These are phyloP conservation scores for Cyberlindnera euphorbiiphila DNA, from an alignment of 805 yeast species.

Conservation along the genomic window DNA sequence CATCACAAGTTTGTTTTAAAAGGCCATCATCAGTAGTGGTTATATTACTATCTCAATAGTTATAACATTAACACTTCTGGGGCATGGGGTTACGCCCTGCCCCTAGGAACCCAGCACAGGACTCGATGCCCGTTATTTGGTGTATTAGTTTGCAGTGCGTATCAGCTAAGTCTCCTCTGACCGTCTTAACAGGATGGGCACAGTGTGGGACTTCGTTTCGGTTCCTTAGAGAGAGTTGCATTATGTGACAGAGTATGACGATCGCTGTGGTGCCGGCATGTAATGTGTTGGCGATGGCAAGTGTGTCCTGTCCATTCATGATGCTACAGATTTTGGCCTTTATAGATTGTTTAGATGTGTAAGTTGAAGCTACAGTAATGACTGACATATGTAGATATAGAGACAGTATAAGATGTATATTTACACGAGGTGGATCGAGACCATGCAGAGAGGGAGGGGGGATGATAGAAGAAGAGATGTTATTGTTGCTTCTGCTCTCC, in stretches of 20 bases:
- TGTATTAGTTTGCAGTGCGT: conserved; percentile 28
- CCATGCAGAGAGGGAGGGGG: not conserved
- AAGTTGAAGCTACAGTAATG: no score
- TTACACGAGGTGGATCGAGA: no score
- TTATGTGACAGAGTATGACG: conserved; percentile 27
- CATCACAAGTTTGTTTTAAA: conserved; percentile 19
- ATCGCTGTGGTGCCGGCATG: conserved; percentile 17
- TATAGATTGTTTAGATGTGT: no score
- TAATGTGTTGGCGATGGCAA: conserved; percentile 24
- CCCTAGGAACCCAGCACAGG: conserved; percentile 30
- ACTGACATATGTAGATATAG: not conserved
- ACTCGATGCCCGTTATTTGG: conserved; percentile 26
- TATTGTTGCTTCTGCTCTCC: conserved; percentile 5
- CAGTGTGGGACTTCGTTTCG: conserved; percentile 71
- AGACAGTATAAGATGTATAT: conserved; percentile 2
- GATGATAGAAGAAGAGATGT: not conserved
- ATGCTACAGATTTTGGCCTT: conserved; percentile 23
- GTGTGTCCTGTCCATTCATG: conserved; percentile 26
- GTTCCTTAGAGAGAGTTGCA: conserved; percentile 54
- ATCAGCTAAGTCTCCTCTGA: conserved; percentile 69
- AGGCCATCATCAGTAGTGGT: conserved; percentile 72
- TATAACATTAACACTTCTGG: conserved; percentile 45
- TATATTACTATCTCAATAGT: conserved; percentile 61
- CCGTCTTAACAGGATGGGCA: conserved; percentile 69
- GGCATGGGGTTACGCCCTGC: conserved; percentile 14